Evolutionary conservation across 148 eudicot species (phyloP).

Genomic region (Amaranthus palmeri): DNA sequence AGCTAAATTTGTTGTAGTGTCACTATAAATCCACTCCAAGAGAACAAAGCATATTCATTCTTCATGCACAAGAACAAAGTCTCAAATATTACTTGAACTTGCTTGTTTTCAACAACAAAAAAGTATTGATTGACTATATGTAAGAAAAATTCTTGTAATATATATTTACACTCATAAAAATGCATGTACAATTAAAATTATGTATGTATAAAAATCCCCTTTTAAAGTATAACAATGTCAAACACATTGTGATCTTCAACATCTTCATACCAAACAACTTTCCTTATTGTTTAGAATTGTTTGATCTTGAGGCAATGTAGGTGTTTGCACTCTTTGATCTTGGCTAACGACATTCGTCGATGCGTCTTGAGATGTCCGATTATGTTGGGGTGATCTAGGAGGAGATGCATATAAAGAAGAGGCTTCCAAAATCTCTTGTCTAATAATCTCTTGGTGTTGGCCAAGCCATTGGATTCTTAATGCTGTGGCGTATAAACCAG

Average conservation of each 20-base stretch:
- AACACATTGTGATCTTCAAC: neutral
- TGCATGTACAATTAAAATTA: slow-evolving; percentile 22
- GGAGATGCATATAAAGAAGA: slow-evolving; percentile 52
- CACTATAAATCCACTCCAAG: no score
- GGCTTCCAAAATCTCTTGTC: slow-evolving; percentile 46
- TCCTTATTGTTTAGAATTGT: slow-evolving; percentile 2
- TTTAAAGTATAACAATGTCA: slow-evolving; percentile 12
- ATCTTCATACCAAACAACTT: slow-evolving; percentile 17
- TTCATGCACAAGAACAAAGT: no score
- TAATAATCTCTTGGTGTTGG: slow-evolving; percentile 40
- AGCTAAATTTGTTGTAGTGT: no score
- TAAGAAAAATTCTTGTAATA: neutral
- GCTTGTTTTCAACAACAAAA: no score
- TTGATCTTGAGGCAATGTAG: slow-evolving; percentile 2
- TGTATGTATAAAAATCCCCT: slow-evolving; percentile 3
- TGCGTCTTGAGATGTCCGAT: slow-evolving; percentile 12
- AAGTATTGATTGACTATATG: neutral
- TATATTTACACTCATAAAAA: slow-evolving; percentile 13
- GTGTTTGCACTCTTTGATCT: slow-evolving; percentile 17
- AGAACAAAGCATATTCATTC: no score
- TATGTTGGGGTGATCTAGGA: slow-evolving; percentile 41
- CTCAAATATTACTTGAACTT: neutral
- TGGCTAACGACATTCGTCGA: slow-evolving; percentile 11
- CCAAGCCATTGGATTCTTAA: slow-evolving; percentile 45
- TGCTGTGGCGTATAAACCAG: slow-evolving; percentile 60